Evolutionary conservation across 1,284 basidiomycete genomes (phyloP), one percentile per base, ranked within the genome.

Genomic region (Uromyces viciae-fabae): DNA sequence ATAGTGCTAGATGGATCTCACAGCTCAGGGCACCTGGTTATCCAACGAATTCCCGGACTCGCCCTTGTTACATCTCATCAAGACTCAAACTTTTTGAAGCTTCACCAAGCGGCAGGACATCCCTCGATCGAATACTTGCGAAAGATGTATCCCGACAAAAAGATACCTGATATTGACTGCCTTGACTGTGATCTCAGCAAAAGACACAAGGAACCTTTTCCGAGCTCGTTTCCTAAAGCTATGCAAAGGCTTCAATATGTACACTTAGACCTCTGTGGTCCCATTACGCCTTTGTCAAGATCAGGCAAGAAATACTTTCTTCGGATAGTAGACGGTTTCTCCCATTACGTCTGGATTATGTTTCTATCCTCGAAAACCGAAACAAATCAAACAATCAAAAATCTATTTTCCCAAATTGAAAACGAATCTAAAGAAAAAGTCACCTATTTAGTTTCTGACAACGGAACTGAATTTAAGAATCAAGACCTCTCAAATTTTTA

Each of bases 191-290:
- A 33, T 22, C 36, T 74, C 9, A 38, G 28, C 11, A 74, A 54
- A 33, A 38, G n/a, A 14, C 43, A 73, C 31, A 3, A 49, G 2
- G 2, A 3, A 1, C 72, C 72, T 19, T 74, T 56, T 31, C n/a
- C 52, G 1, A 33, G 72, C 8, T 58, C 28, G 0, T 74, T 74
- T 36, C 72, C 72, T 1, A 52, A 31, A 22, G 46, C 46, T 17
- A 31, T 22, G 0, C 11, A 8, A n/a, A 28, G 22, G 8, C n/a
- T 74, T 7, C 25, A 54, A 22, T 52, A 33, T n/a, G 38, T 74
- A 3, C 72, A 74, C 54, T 56, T 52, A 9, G 72, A 74, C 22
- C 71, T 52, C 3, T 46, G 71, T 56, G 46, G 71, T 7, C 43
- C 43, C 2, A 54, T 73, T 1, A 28, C 71, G 11, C 46, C 52